Evolutionary conservation across 306 rosid species (phyloP).

Genomic region (Castanospermum australe): DNA sequence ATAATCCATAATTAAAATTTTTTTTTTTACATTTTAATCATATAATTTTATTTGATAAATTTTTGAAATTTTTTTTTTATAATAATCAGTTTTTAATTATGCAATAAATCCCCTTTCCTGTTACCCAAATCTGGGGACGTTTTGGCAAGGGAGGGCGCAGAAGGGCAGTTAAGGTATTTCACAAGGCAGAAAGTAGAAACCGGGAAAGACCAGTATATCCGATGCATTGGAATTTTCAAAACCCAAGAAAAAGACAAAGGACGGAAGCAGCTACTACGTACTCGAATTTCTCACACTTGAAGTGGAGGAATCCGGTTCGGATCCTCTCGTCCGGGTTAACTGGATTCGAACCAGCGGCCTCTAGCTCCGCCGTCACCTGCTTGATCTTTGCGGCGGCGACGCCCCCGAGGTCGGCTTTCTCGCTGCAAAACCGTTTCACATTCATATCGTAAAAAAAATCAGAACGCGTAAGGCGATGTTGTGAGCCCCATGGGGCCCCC

Average conservation of each 20-base stretch:
- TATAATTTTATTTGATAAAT: too few relatives aligned
- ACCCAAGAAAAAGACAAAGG: not conserved
- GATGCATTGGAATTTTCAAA: too few relatives aligned
- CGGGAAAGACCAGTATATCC: slow-evolving; percentile 19
- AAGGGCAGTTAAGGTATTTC: slow-evolving; percentile 23
- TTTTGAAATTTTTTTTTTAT: too few relatives aligned
- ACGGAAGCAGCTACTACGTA: slow-evolving; percentile 29
- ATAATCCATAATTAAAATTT: too few relatives aligned
- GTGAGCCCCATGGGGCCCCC: too few relatives aligned
- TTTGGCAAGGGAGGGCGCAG: not conserved
- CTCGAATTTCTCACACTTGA: slow-evolving; percentile 78
- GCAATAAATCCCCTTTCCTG: not conserved
- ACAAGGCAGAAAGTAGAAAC: too few relatives aligned
- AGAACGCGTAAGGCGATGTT: not conserved
- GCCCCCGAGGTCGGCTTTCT: slow-evolving; percentile 53
- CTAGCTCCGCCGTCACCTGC: slow-evolving; percentile 66
- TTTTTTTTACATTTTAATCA: too few relatives aligned
- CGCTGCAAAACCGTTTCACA: slow-evolving; percentile 49
- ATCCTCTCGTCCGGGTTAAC: slow-evolving; percentile 65
- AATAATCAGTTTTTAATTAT: too few relatives aligned
- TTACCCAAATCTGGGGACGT: not conserved
- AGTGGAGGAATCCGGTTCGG: slow-evolving; percentile 66
- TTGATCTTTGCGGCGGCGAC: slow-evolving; percentile 79
- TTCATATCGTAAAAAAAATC: too few relatives aligned
- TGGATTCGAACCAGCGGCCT: slow-evolving; percentile 21